These are phyloP conservation scores for Echium plantagineum DNA, from an alignment of 257 asterid species.

Conservation along the genomic window DNA sequence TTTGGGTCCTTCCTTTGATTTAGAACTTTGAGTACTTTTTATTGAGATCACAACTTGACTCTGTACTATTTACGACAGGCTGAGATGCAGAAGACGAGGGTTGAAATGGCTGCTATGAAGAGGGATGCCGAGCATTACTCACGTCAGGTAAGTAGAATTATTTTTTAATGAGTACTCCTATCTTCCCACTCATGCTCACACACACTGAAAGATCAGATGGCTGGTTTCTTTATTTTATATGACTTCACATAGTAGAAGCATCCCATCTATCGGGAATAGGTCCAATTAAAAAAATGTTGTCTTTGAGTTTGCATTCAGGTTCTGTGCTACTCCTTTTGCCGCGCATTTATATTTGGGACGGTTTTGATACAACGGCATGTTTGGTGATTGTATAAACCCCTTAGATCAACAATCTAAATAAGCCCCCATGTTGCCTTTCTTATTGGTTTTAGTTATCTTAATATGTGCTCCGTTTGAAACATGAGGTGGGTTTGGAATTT, in stretches of 20 bases:
- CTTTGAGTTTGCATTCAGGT: neutral
- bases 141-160: constrained; percentile 51
- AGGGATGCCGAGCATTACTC: constrained; percentile 99
- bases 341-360: neutral
- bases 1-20: neutral
- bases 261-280: neutral
- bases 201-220: neutral
- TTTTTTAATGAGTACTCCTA: neutral
- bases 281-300: neutral
- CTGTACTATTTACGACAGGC: constrained; percentile 40
- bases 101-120: constrained; percentile 97
- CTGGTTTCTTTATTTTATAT: neutral
- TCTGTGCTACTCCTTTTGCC: neutral
- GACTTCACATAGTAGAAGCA: neutral
- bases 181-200: neutral
- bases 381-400: neutral
- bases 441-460: neutral
- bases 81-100: constrained; percentile 94
- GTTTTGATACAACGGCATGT: neutral
- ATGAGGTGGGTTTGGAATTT: neutral
- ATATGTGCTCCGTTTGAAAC: neutral
- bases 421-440: neutral
- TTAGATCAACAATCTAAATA: neutral
- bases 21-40: constrained; percentile 4
- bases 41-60: constrained; percentile 7